Conservation (phyloP, 352 stramenopile genomes). For the Phytophthora pinifolia region DNA sequence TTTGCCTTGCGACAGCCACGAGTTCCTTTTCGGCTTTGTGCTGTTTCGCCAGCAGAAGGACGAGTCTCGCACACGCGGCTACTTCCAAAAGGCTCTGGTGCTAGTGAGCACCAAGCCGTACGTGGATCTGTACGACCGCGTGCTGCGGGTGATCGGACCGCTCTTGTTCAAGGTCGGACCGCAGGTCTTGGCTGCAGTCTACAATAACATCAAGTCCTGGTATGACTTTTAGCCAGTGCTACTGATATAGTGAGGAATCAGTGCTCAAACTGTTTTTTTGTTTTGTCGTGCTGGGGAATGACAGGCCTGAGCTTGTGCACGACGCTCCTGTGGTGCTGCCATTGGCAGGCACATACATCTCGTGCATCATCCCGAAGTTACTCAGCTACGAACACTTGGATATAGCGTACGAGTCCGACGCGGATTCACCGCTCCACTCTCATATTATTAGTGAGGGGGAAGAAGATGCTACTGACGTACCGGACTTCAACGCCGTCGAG, state of each 20-base stretch:
- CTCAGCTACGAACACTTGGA: slow-evolving; percentile 58
- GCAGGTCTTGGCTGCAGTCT: slow-evolving; percentile 66
- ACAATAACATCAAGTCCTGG: slow-evolving; percentile 72
- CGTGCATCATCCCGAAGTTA: slow-evolving; percentile 69
- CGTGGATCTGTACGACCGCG: slow-evolving; percentile 77
- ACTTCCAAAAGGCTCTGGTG: slow-evolving; percentile 88
- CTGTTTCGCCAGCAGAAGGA: slow-evolving; percentile 86
- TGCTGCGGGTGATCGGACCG: slow-evolving; percentile 66
- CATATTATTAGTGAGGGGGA: slow-evolving; percentile 65
- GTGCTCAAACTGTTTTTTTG: background rate
- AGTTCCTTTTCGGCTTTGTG: slow-evolving; percentile 82
- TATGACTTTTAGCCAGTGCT: slow-evolving; percentile 21
- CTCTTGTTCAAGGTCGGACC: slow-evolving; percentile 79
- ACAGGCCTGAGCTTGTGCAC: slow-evolving; percentile 55
- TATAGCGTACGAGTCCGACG: slow-evolving; percentile 29
- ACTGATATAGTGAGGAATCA: background rate
- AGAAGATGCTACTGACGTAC: slow-evolving; percentile 33
- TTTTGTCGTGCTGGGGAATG: background rate
- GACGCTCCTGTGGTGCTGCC: slow-evolving; percentile 55
- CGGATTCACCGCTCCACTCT: slow-evolving; percentile 38
- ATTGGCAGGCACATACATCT: slow-evolving; percentile 75
- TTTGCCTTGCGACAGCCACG: slow-evolving; percentile 17
- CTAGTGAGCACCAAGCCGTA: slow-evolving; percentile 69
- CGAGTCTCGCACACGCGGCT: slow-evolving; percentile 60
- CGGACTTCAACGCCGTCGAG: slow-evolving; percentile 35